A percentile compares a stretch with the other conserved stretches of the same genome.
These are phyloP conservation scores for Aspergillus udagawae DNA, from an alignment of 2,329 filamentous ascomycete species.

Conservation along the genomic window DNA sequence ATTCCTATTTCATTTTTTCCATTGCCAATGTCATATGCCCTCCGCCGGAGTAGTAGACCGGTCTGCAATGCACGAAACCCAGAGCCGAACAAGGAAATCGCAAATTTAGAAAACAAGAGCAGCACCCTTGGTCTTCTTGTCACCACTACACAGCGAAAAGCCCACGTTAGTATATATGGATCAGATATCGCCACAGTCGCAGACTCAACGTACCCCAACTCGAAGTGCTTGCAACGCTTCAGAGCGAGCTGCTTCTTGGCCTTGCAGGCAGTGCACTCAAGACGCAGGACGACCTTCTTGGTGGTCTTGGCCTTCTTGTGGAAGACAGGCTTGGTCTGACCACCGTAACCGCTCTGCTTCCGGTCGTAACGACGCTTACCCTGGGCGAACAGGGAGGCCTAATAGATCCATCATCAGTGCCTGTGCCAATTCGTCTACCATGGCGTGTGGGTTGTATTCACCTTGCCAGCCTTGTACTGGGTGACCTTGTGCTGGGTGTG, in stretches of 20 bases:
- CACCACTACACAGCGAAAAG: conserved; percentile 64
- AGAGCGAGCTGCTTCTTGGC: conserved; percentile 94
- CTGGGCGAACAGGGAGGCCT: conserved; percentile 93
- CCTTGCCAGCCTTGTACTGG: conserved; percentile 96
- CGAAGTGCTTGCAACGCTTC: conserved; percentile 99
- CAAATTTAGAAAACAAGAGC: conserved; percentile 95
- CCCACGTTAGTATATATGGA: conserved; percentile 38
- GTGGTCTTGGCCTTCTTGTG: conserved; percentile 99
- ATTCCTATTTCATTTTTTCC: conserved; percentile 42
- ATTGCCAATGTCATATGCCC: conserved; percentile 39
- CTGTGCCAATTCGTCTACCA: conserved; percentile 14
- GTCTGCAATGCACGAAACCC: conserved; percentile 38
- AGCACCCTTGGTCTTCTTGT: conserved; percentile 99
- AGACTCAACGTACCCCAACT: conserved; percentile 77
- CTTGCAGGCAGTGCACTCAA: conserved; percentile 98
- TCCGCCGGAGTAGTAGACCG: conserved; percentile 30
- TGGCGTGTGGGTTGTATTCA: conserved; percentile 37
- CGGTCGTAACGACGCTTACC: conserved; percentile 99
- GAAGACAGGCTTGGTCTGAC: conserved; percentile 99
- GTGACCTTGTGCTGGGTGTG: conserved; percentile 91
- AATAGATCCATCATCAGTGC: conserved; percentile 21
- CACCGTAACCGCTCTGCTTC: conserved; percentile 99
- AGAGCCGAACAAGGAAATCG: conserved; percentile 41
- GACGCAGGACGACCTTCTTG: conserved; percentile 98
- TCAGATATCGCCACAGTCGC: not conserved